Conservation (phyloP, 176 grass and related monocot genomes). For the bread wheat (Triticum aestivum) region IWGSC_CS_RefSeq_v2.1 NC_057806.1:632721533-632722032, state of each 20-base stretch:
- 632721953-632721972: background rate
- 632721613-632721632: background rate
- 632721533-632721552: no score
- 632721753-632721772: background rate
- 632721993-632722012: background rate
- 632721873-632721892: background rate
- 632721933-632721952: background rate
- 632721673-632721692: background rate
- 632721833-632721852: background rate
- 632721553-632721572: background rate
- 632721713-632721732: slow-evolving; percentile 3
- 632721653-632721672: background rate
- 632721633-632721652: background rate
- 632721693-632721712: background rate
- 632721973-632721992: background rate
- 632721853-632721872: background rate
- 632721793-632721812: background rate
- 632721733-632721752: background rate
- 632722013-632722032: background rate
- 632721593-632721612: background rate
- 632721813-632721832: background rate
- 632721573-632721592: background rate
- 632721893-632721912: background rate
- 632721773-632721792: background rate
- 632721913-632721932: background rate